Percentiles rank a stretch among this genome's conserved stretches.
Evolutionary conservation across 2,329 filamentous ascomycete genomes (phyloP).

Genomic region (Tolypocladium ovalisporum): DNA sequence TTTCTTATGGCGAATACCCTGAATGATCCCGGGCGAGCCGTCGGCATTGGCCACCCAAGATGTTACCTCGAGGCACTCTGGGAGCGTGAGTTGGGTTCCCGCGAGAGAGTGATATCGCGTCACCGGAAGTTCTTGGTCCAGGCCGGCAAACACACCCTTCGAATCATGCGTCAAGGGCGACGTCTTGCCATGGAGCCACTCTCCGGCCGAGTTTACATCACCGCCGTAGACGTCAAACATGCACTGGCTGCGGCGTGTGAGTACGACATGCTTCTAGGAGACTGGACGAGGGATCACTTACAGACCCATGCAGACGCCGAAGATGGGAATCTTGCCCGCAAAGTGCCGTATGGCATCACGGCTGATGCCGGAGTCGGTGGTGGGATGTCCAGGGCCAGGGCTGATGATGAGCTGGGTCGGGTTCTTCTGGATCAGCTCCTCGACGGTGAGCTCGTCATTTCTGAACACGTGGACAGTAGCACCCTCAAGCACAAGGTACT

Average conservation of each 20-base stretch:
- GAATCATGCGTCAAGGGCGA: conserved; percentile 80
- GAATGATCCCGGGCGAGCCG: conserved; percentile 76
- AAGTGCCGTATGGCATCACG: conserved; percentile 87
- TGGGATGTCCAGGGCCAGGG: conserved; percentile 87
- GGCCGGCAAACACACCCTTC: conserved; percentile 81
- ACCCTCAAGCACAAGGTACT: conserved; percentile 94
- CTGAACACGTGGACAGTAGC: conserved; percentile 81
- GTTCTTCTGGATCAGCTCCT: conserved; percentile 71
- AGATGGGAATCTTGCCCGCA: conserved; percentile 83
- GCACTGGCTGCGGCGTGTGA: conserved; percentile 55
- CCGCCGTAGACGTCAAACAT: conserved; percentile 93
- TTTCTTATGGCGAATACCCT: conserved; percentile 91
- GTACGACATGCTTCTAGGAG: not conserved
- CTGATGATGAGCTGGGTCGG: conserved; percentile 93
- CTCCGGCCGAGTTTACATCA: conserved; percentile 81
- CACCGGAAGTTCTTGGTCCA: conserved; percentile 72
- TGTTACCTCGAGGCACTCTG: conserved; percentile 75
- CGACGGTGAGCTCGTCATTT: conserved; percentile 82
- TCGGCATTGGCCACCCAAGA: conserved; percentile 78
- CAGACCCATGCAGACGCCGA: conserved; percentile 99
- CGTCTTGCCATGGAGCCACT: conserved; percentile 96
- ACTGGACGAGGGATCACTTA: conserved; percentile 30
- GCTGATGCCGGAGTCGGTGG: conserved; percentile 85
- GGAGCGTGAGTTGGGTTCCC: conserved; percentile 79
- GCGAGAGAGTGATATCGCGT: conserved; percentile 95